Conservation (phyloP, 1,284 basidiomycete species). For the Earliella scabrosa region DNA sequence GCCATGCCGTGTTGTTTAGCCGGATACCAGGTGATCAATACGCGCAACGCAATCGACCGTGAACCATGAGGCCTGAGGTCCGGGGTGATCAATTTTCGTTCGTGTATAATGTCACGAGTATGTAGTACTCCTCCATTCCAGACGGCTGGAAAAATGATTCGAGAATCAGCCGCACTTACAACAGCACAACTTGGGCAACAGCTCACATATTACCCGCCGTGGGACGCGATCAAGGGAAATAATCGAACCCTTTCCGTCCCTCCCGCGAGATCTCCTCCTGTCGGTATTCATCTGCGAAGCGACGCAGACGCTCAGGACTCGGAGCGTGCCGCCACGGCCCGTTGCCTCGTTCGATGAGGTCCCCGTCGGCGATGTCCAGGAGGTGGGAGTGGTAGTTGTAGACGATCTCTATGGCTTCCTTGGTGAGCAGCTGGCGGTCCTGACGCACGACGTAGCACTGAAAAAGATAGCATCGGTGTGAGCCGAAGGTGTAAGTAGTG, state of each 20-base stretch:
- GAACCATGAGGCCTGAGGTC: no score
- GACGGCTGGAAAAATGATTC: no score
- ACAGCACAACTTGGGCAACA: no score
- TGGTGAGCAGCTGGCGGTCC: conserved; percentile 19
- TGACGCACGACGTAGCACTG: conserved; percentile 23
- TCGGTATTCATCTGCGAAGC: conserved; percentile 9
- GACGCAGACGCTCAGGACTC: conserved; percentile 8
- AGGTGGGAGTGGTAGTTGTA: conserved; percentile 18
- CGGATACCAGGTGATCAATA: no score
- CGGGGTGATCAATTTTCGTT: no score
- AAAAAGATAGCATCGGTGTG: neutral
- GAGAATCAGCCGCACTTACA: no score
- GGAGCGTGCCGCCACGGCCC: neutral
- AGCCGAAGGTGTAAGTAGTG: neutral
- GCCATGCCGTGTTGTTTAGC: no score
- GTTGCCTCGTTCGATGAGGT: neutral
- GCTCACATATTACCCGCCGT: no score
- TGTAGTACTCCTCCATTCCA: no score
- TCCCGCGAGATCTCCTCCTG: conserved; percentile 5
- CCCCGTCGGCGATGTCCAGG: conserved; percentile 1
- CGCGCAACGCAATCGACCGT: no score
- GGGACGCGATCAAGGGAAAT: conserved; percentile 2
- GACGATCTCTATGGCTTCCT: conserved; percentile 22
- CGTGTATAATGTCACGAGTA: no score
- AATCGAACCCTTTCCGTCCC: conserved; percentile 10